phyloP scores from a whole-genome alignment of 1,284 basidiomycete species.

The Malassezia caprae region DNA sequence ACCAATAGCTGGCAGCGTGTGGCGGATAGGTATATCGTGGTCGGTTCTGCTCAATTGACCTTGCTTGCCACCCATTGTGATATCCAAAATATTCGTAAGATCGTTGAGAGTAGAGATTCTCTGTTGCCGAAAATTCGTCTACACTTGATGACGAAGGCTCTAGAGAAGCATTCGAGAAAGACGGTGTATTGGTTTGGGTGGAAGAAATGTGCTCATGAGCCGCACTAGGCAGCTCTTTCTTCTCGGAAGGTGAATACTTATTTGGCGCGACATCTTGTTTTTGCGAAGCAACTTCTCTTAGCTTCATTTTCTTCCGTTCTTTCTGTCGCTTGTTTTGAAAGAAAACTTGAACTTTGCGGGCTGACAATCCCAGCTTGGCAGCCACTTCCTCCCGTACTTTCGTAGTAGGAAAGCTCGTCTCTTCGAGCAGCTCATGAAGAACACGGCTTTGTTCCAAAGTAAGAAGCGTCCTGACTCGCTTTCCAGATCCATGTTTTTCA shows the following conservation, averaged over 20 bases:
- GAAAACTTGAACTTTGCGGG: slow-evolving; percentile 35
- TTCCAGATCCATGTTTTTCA: not conserved
- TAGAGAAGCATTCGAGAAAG: not conserved
- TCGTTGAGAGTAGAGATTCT: not conserved
- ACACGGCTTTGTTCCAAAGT: slow-evolving; percentile 29
- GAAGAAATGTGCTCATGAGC: not conserved
- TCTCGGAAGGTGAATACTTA: not conserved
- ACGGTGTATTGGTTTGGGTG: not conserved
- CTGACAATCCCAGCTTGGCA: slow-evolving; percentile 23
- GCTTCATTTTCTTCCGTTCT: slow-evolving; percentile 3
- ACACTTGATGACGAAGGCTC: not conserved
- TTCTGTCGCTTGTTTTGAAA: slow-evolving; percentile 22
- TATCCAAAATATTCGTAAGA: not conserved
- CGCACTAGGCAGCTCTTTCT: not conserved
- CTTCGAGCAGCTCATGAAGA: slow-evolving; percentile 27
- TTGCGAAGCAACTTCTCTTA: not conserved
- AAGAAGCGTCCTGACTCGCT: slow-evolving; percentile 20
- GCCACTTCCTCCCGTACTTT: slow-evolving; percentile 28
- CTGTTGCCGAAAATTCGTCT: not conserved
- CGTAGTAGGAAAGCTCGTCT: slow-evolving; percentile 36
- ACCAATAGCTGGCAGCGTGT: not conserved
- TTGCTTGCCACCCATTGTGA: not conserved
- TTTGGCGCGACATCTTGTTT: not conserved
- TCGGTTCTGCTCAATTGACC: not conserved
- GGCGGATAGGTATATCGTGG: not conserved